phyloP scores from a whole-genome alignment of 2,329 filamentous ascomycete species.

The Ilyonectria sp. region DNA sequence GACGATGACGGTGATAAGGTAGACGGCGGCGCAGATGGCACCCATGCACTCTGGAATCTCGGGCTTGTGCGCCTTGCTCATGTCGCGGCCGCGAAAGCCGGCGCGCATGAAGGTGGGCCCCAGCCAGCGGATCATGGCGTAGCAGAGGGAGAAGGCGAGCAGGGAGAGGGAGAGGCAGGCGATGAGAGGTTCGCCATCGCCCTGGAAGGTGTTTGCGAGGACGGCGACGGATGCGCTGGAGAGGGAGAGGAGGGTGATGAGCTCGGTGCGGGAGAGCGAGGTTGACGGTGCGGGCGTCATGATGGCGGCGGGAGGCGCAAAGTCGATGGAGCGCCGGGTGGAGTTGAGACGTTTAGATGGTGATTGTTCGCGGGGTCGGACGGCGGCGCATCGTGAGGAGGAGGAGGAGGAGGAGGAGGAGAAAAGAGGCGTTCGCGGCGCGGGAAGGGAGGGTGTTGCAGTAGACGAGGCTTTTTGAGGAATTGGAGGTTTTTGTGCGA shows the following conservation, averaged over 20 bases:
- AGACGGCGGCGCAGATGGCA: conserved; percentile 91
- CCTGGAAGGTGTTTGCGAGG: conserved; percentile 85
- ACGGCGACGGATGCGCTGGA: conserved; percentile 79
- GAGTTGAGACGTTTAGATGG: background rate
- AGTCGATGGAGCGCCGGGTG: background rate
- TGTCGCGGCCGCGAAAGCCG: conserved; percentile 90
- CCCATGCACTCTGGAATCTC: conserved; percentile 98
- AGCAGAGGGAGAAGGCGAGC: conserved; percentile 85
- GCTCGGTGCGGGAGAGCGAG: conserved; percentile 67
- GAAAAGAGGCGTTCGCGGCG: background rate
- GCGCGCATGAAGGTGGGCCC: conserved; percentile 90
- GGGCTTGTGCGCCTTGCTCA: conserved; percentile 78
- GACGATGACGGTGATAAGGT: conserved; percentile 87
- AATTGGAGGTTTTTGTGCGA: conserved; percentile 12
- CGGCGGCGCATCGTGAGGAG: background rate
- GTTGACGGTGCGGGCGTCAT: conserved; percentile 51
- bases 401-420: background rate
- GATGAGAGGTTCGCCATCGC: conserved; percentile 89
- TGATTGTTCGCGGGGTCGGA: conserved; percentile 10
- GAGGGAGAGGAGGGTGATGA: conserved; percentile 72
- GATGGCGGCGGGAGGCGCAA: conserved; percentile 32
- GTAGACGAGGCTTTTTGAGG: background rate
- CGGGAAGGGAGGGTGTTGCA: background rate
- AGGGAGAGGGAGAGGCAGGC: conserved; percentile 90
- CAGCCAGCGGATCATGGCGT: conserved; percentile 92